Evolutionary conservation across 106 monocot genomes (phyloP).

Genomic region (Posidonia australis): DNA sequence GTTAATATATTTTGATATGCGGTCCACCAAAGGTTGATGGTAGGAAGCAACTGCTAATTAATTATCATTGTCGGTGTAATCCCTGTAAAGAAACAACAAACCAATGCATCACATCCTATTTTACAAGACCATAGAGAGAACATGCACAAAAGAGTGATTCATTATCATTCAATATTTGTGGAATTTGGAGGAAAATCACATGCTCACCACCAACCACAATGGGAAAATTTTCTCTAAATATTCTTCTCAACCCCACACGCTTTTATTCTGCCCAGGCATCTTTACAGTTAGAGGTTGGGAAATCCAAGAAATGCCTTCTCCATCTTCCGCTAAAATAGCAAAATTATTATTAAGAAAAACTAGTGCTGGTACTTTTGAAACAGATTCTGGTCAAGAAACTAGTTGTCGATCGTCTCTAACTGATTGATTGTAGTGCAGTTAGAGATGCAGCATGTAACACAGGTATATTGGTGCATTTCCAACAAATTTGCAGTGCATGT

Average conservation of each 20-base stretch:
- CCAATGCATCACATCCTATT: neutral
- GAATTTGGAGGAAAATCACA: neutral
- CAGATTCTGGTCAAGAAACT: too few species aligned
- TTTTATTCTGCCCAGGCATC: slow-evolving; percentile 3
- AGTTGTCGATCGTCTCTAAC: too few species aligned
- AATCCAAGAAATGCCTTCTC: slow-evolving; percentile 10
- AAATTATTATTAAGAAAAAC: too few species aligned
- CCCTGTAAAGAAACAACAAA: neutral
- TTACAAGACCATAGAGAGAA: neutral
- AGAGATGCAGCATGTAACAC: too few species aligned
- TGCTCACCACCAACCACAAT: neutral
- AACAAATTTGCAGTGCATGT: too few species aligned
- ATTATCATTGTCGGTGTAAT: neutral
- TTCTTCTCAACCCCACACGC: slow-evolving; percentile 2
- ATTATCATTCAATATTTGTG: too few species aligned
- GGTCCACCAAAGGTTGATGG: slow-evolving; percentile 3
- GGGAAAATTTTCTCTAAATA: neutral
- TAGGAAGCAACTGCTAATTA: neutral
- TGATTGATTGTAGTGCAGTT: too few species aligned
- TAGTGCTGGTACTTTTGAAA: too few species aligned
- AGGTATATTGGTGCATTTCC: too few species aligned
- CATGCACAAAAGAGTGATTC: neutral
- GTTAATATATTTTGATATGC: neutral
- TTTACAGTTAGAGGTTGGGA: slow-evolving; percentile 11
- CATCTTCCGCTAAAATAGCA: too few species aligned